phyloP scores from a whole-genome alignment of 2,329 filamentous ascomycete genomes.

The Juglanconis juglandina region DNA sequence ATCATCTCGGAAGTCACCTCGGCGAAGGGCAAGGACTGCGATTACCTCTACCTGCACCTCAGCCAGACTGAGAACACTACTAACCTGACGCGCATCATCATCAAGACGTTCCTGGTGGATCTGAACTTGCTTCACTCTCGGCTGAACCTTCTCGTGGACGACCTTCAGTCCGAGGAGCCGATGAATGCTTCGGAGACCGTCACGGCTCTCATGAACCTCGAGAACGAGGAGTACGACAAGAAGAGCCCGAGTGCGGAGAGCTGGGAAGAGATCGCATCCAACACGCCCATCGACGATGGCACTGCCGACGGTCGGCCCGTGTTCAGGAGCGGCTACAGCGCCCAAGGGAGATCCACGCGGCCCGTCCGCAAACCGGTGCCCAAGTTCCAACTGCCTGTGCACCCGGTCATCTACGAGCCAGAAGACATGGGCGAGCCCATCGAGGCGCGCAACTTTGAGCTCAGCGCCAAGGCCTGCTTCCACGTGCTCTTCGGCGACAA shows the following conservation, averaged over 20 bases:
- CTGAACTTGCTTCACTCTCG: slow-evolving; percentile 77
- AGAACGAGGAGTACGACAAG: slow-evolving; percentile 56
- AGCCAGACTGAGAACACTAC: slow-evolving; percentile 59
- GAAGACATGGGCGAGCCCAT: slow-evolving; percentile 73
- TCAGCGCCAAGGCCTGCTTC: slow-evolving; percentile 91
- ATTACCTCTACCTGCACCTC: slow-evolving; percentile 84
- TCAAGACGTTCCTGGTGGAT: slow-evolving; percentile 92
- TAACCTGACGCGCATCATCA: slow-evolving; percentile 70
- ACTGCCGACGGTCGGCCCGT: slow-evolving; percentile 40
- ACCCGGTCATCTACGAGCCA: slow-evolving; percentile 80
- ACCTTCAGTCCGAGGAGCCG: slow-evolving; percentile 69
- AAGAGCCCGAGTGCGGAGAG: slow-evolving; percentile 76
- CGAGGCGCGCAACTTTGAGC: slow-evolving; percentile 78
- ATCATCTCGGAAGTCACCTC: slow-evolving; percentile 85
- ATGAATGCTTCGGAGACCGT: slow-evolving; percentile 68
- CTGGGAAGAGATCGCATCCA: slow-evolving; percentile 77
- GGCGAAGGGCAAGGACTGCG: slow-evolving; percentile 84
- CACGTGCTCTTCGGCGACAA: slow-evolving; percentile 96
- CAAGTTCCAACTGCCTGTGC: slow-evolving; percentile 78
- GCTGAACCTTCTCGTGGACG: slow-evolving; percentile 80
- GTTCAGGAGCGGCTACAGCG: slow-evolving; percentile 32
- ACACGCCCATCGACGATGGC: slow-evolving; percentile 58
- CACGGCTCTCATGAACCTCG: slow-evolving; percentile 69
- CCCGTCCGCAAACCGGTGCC: slow-evolving; percentile 42
- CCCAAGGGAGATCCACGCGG: slow-evolving; percentile 33